A percentile compares a stretch with the other conserved stretches of the same genome.
These are phyloP conservation scores for Candida ortonii DNA, from an alignment of 805 yeast genomes.

Conservation along the genomic window DNA sequence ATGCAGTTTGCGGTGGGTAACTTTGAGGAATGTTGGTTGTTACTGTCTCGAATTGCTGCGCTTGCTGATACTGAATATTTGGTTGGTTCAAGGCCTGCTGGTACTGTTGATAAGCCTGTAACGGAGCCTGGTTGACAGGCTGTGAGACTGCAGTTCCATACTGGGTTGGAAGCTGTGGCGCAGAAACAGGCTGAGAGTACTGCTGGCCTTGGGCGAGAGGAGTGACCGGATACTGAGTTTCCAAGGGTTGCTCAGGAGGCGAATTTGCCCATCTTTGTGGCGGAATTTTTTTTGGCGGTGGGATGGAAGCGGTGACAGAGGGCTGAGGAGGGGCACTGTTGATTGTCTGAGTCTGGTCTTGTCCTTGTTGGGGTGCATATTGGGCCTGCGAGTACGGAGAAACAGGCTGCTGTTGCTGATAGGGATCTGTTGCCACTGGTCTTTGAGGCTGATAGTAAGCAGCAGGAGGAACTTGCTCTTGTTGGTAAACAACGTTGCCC, in stretches of 20 bases:
- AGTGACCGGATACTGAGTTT: conserved; percentile 9
- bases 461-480: not conserved
- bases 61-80: conserved; percentile 6
- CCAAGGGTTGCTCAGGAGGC: conserved; percentile 13
- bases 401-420: conserved; percentile 14
- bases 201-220: conserved; percentile 1
- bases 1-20: conserved; percentile 1
- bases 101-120: conserved; percentile 1
- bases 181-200: conserved; percentile 2
- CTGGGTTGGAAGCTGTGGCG: not conserved
- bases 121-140: too few species aligned
- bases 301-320: not conserved
- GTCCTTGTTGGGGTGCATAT: conserved; percentile 1
- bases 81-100: conserved; percentile 1
- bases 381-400: not conserved
- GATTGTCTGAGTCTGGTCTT: too few species aligned
- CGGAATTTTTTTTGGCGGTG: conserved; percentile 6
- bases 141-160: too few species aligned
- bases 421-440: conserved; percentile 3
- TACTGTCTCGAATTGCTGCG: conserved; percentile 7
- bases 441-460: not conserved
- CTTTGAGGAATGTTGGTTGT: conserved; percentile 5
- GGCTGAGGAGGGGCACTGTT: not conserved
- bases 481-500: too few species aligned
- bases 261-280: conserved; percentile 17